These are phyloP conservation scores for Mimosa bimucronata DNA, from an alignment of 306 rosid genomes.

Conservation along the genomic window DNA sequence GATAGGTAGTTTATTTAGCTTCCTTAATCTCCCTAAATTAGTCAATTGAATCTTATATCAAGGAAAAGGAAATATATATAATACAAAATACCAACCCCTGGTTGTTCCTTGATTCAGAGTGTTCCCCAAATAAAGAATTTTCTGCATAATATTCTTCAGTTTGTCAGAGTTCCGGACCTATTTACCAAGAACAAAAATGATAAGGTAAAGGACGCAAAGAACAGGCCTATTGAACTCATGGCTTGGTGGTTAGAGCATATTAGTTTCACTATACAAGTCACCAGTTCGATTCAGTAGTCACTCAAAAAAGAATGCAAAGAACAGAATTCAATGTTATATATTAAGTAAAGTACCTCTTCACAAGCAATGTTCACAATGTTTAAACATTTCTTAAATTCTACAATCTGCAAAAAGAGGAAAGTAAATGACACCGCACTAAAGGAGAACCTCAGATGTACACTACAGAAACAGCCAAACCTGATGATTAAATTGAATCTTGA, in stretches of 20 bases:
- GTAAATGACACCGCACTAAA: constrained; percentile 34
- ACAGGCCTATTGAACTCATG: too few relatives aligned
- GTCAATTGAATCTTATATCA: too few relatives aligned
- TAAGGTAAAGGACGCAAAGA: constrained; percentile 37
- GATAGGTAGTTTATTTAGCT: too few relatives aligned
- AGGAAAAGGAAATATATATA: too few relatives aligned
- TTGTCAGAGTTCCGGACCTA: constrained; percentile 81
- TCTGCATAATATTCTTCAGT: constrained; percentile 87
- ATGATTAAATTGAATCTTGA: constrained; percentile 87
- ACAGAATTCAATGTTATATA: constrained; percentile 23
- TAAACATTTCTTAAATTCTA: constrained; percentile 84
- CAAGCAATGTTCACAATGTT: constrained; percentile 84
- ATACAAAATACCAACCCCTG: constrained; percentile 66
- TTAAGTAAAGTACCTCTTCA: constrained; percentile 70
- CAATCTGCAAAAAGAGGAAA: constrained; percentile 56
- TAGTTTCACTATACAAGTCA: too few relatives aligned
- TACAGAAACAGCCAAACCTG: constrained; percentile 75
- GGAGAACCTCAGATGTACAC: constrained; percentile 34
- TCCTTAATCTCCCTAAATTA: too few relatives aligned
- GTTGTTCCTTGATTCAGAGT: constrained; percentile 98
- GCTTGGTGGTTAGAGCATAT: too few relatives aligned
- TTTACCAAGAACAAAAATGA: constrained; percentile 36
- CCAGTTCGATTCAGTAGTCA: too few relatives aligned
- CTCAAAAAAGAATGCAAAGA: constrained; percentile 32
- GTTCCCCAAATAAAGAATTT: constrained; percentile 88